Evolutionary conservation across 2,329 filamentous ascomycete species (phyloP), one percentile per base, ranked within the genome.

Genomic region (Orbilia brochopaga): DNA sequence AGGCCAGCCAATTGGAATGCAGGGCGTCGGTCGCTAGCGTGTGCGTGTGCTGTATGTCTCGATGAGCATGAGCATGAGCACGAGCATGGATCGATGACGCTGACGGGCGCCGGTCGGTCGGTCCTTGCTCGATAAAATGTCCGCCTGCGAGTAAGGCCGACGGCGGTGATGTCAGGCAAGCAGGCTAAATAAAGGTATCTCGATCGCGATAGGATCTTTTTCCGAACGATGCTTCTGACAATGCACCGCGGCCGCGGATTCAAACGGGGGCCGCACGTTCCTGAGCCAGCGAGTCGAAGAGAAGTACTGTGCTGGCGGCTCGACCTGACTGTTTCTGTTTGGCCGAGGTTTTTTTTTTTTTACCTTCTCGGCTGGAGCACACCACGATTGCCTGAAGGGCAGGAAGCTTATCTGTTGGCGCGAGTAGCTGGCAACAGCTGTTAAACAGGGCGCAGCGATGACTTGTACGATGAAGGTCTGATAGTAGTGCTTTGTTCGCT

Each of bases 381-480:
- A 64, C 66, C 66, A 70, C 66, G 58, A 56, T 70, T 44, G 59
- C 40, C 46, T 54, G 59, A 64, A 44, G 21, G 51, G 58, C 66
- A 64, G 66, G 35, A 53, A 13, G 44, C 48, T 24, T 27, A 24
- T 42, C 58, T 44, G 30, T 52, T 46, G 30, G 23, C 44, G 51
- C 30, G 40, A 27, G n/a, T n/a, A n/a, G 35, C 40, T 52, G 51
- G 40, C 57, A 55, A 40, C n/a, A n/a, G n/a, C n/a, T n/a, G n/a
- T n/a, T n/a, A n/a, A n/a, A n/a, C 52, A 60, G 50, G 57, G 57
- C 57, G 37, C 13, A 13, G 51, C 59, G 42, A 32, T 44, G 17
- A 19, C 35, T 15, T 17, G 11, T 15, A 17, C 37, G 37, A 6
- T 42, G 37, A 42, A 3, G n/a, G 17, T 23, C 11, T 19, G 46